Conservation (phyloP, 169 alveolate species). For the Haemoproteus tartakovskyi region DNA sequence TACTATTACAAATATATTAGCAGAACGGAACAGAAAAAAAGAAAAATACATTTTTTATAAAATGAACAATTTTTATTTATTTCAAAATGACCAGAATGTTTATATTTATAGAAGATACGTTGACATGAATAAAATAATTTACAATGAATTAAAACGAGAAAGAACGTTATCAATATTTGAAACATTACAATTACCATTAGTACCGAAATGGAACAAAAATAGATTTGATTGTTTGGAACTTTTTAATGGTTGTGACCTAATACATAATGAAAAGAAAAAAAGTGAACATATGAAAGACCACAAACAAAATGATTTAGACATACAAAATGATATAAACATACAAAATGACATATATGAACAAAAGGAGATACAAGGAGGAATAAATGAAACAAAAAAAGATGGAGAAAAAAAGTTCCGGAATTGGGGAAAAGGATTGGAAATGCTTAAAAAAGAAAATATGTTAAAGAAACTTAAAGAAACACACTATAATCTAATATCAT, state of each 20-base stretch:
- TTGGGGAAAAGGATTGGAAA: neutral
- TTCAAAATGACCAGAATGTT: neutral
- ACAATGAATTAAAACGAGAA: neutral
- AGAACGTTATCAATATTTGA: too few species aligned
- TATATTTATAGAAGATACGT: conserved; percentile 18
- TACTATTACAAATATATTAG: too few species aligned
- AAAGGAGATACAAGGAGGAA: neutral
- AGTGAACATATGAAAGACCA: too few species aligned
- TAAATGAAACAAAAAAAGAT: neutral
- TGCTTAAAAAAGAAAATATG: neutral
- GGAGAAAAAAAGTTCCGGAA: neutral
- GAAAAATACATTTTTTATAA: too few species aligned
- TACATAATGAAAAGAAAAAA: too few species aligned
- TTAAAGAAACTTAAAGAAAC: conserved; percentile 3
- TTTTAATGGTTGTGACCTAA: too few species aligned
- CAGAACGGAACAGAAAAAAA: too few species aligned
- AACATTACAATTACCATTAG: too few species aligned
- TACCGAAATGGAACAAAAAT: neutral
- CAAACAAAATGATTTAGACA: too few species aligned
- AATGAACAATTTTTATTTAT: conserved; percentile 16
- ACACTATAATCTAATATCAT: conserved; percentile 17
- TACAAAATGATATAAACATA: too few species aligned
- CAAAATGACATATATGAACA: too few species aligned
- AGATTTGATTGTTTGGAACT: too few species aligned
- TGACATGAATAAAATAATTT: conserved; percentile 4